A percentile compares a stretch with the other conserved stretches of the same genome.
These are phyloP conservation scores for Triticum monococcum DNA, from an alignment of 176 grass and related monocot species.

Conservation along the genomic window DNA sequence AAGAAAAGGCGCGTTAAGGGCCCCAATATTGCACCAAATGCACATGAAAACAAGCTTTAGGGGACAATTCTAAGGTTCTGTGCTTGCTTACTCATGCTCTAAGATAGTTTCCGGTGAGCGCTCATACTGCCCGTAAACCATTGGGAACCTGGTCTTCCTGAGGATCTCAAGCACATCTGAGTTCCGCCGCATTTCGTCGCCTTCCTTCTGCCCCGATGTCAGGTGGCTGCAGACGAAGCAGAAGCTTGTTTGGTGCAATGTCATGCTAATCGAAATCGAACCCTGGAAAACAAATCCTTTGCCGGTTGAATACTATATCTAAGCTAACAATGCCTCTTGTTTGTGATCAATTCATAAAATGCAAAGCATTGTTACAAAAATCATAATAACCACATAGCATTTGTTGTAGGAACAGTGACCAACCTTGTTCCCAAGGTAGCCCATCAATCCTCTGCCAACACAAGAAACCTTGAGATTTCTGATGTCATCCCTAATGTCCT, in stretches of 20 bases:
- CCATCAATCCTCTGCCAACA: constrained; percentile 95
- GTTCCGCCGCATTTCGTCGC: constrained; percentile 83
- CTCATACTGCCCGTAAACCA: constrained; percentile 73
- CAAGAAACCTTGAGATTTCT: constrained; percentile 98
- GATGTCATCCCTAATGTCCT: constrained; percentile 75
- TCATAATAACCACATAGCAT: not conserved
- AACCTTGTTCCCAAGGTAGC: constrained; percentile 98
- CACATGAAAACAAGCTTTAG: constrained; percentile 18
- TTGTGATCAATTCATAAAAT: not conserved
- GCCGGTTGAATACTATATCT: constrained; percentile 30
- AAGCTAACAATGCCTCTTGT: constrained; percentile 33
- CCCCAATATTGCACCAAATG: constrained; percentile 25
- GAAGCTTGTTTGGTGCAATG: constrained; percentile 99
- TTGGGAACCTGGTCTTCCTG: constrained; percentile 87
- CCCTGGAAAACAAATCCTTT: constrained; percentile 72
- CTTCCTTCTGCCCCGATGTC: constrained; percentile 97
- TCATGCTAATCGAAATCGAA: constrained; percentile 99
- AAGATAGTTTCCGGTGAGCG: constrained; percentile 89
- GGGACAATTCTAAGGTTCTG: not conserved
- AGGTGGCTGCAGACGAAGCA: constrained; percentile 99
- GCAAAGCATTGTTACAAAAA: not conserved
- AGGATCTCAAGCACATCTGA: constrained; percentile 92
- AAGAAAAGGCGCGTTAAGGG: constrained; percentile 31
- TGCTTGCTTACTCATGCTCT: constrained; percentile 80
- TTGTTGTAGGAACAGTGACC: not conserved